These are phyloP conservation scores for Cryptococcus neoformans DNA, from an alignment of 1,284 basidiomycete genomes.

Conservation along the genomic window DNA sequence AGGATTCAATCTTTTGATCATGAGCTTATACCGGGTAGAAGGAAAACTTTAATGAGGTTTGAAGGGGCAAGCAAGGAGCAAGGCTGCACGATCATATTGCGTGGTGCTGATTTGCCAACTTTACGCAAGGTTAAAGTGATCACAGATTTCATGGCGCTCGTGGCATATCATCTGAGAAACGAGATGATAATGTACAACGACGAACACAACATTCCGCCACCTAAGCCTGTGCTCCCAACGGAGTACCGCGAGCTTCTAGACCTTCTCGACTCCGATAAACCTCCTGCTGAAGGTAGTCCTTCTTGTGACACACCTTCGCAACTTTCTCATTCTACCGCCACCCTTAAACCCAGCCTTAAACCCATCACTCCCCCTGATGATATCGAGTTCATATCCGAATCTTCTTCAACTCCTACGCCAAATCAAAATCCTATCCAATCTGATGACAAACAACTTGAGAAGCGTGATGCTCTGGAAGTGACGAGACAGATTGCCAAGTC, in stretches of 20 bases:
- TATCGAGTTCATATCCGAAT: constrained; percentile 6
- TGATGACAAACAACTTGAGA: constrained; percentile 63
- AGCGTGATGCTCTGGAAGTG: constrained; percentile 52
- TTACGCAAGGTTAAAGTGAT: constrained; percentile 87
- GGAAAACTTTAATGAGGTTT: constrained; percentile 97
- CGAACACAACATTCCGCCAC: constrained; percentile 76
- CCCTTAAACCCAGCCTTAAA: neutral
- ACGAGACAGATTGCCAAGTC: constrained; percentile 60
- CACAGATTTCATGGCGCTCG: constrained; percentile 84
- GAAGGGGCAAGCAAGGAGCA: constrained; percentile 89
- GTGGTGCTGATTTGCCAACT: constrained; percentile 80
- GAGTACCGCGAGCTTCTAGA: constrained; percentile 38
- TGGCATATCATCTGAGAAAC: constrained; percentile 80
- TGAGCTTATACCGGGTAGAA: constrained; percentile 77
- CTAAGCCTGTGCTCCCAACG: constrained; percentile 27
- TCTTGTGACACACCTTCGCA: neutral
- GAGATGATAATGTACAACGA: constrained; percentile 96
- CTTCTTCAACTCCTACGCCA: constrained; percentile 6
- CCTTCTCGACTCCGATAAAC: constrained; percentile 12
- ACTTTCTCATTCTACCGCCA: neutral
- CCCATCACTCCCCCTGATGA: constrained; percentile 3
- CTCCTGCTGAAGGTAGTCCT: neutral
- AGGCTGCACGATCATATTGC: constrained; percentile 88
- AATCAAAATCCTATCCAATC: neutral
- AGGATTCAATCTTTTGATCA: constrained; percentile 93